Evolutionary conservation across 2,329 filamentous ascomycete genomes (phyloP).

Genomic region (Calonectria hongkongensis): DNA sequence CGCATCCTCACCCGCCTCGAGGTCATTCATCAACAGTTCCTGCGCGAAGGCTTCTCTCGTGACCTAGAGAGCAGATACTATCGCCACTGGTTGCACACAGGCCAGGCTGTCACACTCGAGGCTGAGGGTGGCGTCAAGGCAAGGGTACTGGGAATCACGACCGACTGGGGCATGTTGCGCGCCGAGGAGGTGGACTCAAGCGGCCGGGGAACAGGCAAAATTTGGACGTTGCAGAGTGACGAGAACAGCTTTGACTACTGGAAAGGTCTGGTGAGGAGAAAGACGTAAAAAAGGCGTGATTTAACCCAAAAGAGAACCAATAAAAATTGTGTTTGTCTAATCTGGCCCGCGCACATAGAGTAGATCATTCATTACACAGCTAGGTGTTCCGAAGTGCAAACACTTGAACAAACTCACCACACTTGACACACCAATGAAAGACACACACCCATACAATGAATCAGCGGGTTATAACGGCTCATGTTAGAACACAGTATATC

Average conservation of each 20-base stretch:
- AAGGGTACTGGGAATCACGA: slow-evolving; percentile 88
- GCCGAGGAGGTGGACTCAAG: slow-evolving; percentile 88
- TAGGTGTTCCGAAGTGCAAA: not conserved
- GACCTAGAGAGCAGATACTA: slow-evolving; percentile 88
- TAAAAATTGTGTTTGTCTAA: not conserved
- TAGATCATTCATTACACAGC: slow-evolving; percentile 5
- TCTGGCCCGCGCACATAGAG: not conserved
- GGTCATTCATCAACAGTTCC: slow-evolving; percentile 83
- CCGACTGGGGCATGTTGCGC: slow-evolving; percentile 91
- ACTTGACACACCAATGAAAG: not conserved
- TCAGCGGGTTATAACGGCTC: not conserved
- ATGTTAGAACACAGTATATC: not conserved
- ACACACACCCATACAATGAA: not conserved
- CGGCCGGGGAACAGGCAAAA: slow-evolving; percentile 83
- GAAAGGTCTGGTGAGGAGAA: slow-evolving; percentile 88
- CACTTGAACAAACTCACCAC: not conserved
- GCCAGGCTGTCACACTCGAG: slow-evolving; percentile 84
- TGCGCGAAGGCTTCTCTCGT: slow-evolving; percentile 82
- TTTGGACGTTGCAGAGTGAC: slow-evolving; percentile 93
- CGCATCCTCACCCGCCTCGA: slow-evolving; percentile 87
- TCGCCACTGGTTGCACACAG: slow-evolving; percentile 88
- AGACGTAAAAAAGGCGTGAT: slow-evolving; percentile 69
- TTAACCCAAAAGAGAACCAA: not conserved
- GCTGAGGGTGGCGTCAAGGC: slow-evolving; percentile 84
- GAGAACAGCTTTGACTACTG: slow-evolving; percentile 99